Conservation (phyloP, 768 basidiomycete genomes). For the Boletus speciosus region DNA sequence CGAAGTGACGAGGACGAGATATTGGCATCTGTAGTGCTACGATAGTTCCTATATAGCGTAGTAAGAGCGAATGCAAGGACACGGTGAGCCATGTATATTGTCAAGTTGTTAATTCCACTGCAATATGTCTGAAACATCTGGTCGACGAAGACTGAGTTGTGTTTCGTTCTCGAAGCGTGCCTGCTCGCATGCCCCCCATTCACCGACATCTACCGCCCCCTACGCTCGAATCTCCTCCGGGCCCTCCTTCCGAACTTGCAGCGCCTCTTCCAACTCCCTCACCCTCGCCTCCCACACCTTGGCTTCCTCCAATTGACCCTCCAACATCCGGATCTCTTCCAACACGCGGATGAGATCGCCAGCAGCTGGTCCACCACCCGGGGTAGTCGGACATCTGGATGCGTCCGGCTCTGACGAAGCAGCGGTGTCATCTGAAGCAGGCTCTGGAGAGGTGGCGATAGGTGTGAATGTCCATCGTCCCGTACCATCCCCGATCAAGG, state of each 20-base stretch:
- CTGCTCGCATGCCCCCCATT: background rate
- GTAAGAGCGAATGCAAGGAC: background rate
- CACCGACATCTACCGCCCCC: background rate
- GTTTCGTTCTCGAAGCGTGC: too few relatives aligned
- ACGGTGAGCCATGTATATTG: background rate
- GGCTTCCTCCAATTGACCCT: slow-evolving; percentile 24
- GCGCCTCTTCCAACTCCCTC: slow-evolving; percentile 21
- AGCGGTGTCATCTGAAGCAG: background rate
- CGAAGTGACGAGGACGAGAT: background rate
- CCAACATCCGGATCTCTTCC: slow-evolving; percentile 27
- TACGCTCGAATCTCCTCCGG: background rate
- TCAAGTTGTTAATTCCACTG: background rate
- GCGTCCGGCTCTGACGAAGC: background rate
- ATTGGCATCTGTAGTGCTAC: background rate
- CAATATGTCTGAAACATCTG: background rate
- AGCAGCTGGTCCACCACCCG: slow-evolving; percentile 1
- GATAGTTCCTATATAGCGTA: background rate
- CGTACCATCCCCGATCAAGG: slow-evolving; percentile 67
- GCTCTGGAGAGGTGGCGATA: slow-evolving; percentile 31
- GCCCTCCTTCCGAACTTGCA: slow-evolving; percentile 17
- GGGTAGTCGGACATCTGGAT: background rate
- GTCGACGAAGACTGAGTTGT: background rate
- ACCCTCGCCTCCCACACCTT: slow-evolving; percentile 27
- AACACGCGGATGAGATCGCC: slow-evolving; percentile 23
- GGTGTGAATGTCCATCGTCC: slow-evolving; percentile 69